phyloP scores from a whole-genome alignment of 495 filamentous ascomycete genomes.

The Xylaria nigripes region DNA sequence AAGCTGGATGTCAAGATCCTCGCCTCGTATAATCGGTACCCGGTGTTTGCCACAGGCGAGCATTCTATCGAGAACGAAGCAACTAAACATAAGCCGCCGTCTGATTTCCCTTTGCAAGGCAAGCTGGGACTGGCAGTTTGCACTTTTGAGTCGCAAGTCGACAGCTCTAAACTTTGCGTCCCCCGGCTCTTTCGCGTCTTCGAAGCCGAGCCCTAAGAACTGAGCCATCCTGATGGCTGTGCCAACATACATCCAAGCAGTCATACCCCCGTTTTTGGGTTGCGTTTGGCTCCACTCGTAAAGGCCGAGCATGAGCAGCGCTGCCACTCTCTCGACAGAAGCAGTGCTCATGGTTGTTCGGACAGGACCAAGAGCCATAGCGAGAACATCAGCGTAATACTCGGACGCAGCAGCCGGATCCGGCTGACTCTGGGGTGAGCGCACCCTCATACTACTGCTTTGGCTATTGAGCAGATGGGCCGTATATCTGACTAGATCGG shows the following conservation, averaged over 20 bases:
- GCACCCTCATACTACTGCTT: conserved; percentile 28
- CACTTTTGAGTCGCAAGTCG: conserved; percentile 12
- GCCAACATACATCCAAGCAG: conserved; percentile 72
- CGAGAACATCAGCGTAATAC: conserved; percentile 67
- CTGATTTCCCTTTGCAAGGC: conserved; percentile 66
- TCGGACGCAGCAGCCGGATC: conserved; percentile 66
- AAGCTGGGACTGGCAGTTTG: conserved; percentile 35
- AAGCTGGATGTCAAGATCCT: conserved; percentile 60
- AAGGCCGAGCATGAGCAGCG: conserved; percentile 70
- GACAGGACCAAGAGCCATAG: conserved; percentile 53
- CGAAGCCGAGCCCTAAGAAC: conserved; percentile 61
- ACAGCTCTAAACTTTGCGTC: conserved; percentile 35
- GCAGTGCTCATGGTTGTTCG: conserved; percentile 46
- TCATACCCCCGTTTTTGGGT: conserved; percentile 51
- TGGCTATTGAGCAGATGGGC: conserved; percentile 35
- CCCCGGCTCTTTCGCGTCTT: conserved; percentile 32
- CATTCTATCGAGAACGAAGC: conserved; percentile 74
- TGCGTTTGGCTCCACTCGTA: conserved; percentile 75
- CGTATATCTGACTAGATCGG: conserved; percentile 55
- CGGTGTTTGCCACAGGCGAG: conserved; percentile 68
- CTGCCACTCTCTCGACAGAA: conserved; percentile 65
- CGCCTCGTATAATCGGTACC: conserved; percentile 57
- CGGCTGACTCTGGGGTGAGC: conserved; percentile 19
- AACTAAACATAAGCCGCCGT: conserved; percentile 79
- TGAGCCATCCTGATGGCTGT: conserved; percentile 68